Conservation (phyloP, 139 green algal genomes). For the Ettlia oleoabundans region DNA sequence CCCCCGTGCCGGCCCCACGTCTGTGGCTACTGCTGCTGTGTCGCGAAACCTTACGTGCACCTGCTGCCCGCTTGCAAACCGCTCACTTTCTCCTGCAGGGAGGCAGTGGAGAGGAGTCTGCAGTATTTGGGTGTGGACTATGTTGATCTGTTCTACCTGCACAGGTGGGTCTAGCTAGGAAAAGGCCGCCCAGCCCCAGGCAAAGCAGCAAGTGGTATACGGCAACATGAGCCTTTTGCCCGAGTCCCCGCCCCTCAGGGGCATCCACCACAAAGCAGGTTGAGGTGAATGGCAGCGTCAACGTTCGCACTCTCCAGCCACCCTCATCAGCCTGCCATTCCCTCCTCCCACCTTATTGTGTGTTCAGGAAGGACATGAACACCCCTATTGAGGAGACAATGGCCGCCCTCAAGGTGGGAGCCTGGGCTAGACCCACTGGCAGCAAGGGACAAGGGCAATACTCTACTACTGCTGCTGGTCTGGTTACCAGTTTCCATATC, state of each 20-base stretch:
- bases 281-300: neutral
- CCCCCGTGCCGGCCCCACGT: too few species aligned
- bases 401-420: constrained; percentile 54
- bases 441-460: neutral
- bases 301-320: neutral
- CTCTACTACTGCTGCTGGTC: neutral
- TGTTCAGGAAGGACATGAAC: constrained; percentile 58
- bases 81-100: constrained; percentile 12
- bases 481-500: neutral
- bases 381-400: constrained; percentile 71
- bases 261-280: too few species aligned
- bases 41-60: too few species aligned
- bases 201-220: neutral
- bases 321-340: neutral
- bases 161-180: constrained; percentile 12
- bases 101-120: constrained; percentile 56
- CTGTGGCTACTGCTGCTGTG: too few species aligned
- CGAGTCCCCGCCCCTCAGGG: too few species aligned
- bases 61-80: too few species aligned
- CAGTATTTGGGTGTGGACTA: constrained; percentile 56
- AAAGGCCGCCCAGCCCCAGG: too few species aligned
- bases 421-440: neutral
- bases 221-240: neutral
- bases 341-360: neutral
- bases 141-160: constrained; percentile 61